Conservation (phyloP, 257 asterid genomes). For the Salvia rosmarinus region DNA sequence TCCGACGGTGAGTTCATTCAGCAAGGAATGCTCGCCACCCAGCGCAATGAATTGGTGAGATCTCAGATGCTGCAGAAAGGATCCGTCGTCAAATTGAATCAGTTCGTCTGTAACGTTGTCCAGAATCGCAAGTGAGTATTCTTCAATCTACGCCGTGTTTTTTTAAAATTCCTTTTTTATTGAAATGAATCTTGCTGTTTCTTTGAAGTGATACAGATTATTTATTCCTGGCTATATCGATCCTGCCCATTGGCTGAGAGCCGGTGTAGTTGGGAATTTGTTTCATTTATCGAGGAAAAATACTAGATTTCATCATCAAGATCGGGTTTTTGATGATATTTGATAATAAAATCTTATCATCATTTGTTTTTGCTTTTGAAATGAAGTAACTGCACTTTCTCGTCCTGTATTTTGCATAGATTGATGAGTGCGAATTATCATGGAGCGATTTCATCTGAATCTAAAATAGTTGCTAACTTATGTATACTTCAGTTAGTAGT, state of each 20-base stretch:
- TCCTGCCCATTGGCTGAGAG: background rate
- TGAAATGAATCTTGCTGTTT: background rate
- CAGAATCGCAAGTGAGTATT: conserved; percentile 64
- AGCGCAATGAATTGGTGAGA: conserved; percentile 66
- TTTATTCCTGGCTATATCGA: background rate
- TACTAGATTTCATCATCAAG: conserved; percentile 5
- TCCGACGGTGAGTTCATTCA: conserved; percentile 69
- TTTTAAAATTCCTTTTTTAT: background rate
- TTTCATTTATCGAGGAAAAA: background rate
- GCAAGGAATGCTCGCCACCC: conserved; percentile 92
- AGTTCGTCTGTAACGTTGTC: conserved; percentile 67
- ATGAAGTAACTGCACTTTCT: background rate
- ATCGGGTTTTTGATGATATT: conserved; percentile 8
- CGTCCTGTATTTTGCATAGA: background rate
- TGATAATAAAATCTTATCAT: background rate
- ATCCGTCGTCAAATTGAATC: conserved; percentile 59
- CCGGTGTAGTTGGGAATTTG: background rate
- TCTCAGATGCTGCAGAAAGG: conserved; percentile 62
- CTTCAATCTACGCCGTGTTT: background rate
- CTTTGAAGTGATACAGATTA: background rate
- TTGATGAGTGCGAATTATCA: background rate
- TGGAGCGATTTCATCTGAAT: background rate
- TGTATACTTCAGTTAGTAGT: background rate
- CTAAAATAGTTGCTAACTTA: background rate
- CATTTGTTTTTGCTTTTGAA: background rate